Conservation (phyloP, 495 filamentous ascomycete genomes). For the Hypoxylon subgilvum region DNA sequence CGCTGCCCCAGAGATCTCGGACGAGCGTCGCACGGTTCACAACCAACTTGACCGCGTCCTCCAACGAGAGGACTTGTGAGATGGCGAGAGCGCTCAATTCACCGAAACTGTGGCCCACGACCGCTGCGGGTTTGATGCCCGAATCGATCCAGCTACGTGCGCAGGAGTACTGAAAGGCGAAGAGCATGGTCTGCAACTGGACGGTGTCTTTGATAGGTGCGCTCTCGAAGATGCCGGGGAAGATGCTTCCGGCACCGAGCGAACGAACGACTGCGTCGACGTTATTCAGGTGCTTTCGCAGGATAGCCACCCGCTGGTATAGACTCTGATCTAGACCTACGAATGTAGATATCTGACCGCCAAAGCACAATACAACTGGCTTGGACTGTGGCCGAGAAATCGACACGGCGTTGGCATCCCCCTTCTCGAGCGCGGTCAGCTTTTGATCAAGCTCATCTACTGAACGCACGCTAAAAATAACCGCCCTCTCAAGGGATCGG, state of each 20-base stretch:
- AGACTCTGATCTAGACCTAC: slow-evolving; percentile 50
- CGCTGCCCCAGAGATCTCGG: slow-evolving; percentile 45
- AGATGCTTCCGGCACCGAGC: slow-evolving; percentile 49
- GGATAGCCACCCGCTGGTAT: slow-evolving; percentile 44
- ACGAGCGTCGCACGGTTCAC: slow-evolving; percentile 49
- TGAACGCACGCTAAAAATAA: slow-evolving; percentile 43
- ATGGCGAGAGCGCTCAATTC: slow-evolving; percentile 55
- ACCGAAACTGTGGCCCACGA: slow-evolving; percentile 60
- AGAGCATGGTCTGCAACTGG: slow-evolving; percentile 52
- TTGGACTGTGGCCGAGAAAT: slow-evolving; percentile 20
- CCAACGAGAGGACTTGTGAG: slow-evolving; percentile 44
- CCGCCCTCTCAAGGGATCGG: slow-evolving; percentile 38
- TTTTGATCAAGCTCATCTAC: slow-evolving; percentile 43
- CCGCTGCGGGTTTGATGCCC: slow-evolving; percentile 41
- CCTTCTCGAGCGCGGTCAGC: slow-evolving; percentile 27
- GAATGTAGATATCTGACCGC: slow-evolving; percentile 56
- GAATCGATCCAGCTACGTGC: slow-evolving; percentile 57
- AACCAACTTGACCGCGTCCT: slow-evolving; percentile 49
- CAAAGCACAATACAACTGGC: slow-evolving; percentile 61
- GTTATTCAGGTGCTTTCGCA: slow-evolving; percentile 50
- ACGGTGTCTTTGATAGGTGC: slow-evolving; percentile 49
- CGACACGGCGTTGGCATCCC: slow-evolving; percentile 1
- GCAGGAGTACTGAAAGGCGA: slow-evolving; percentile 56
- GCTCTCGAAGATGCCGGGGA: slow-evolving; percentile 55
- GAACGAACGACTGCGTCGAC: slow-evolving; percentile 42